These are phyloP conservation scores for Mimosa bimucronata DNA, from an alignment of 306 rosid species.

Conservation along the genomic window DNA sequence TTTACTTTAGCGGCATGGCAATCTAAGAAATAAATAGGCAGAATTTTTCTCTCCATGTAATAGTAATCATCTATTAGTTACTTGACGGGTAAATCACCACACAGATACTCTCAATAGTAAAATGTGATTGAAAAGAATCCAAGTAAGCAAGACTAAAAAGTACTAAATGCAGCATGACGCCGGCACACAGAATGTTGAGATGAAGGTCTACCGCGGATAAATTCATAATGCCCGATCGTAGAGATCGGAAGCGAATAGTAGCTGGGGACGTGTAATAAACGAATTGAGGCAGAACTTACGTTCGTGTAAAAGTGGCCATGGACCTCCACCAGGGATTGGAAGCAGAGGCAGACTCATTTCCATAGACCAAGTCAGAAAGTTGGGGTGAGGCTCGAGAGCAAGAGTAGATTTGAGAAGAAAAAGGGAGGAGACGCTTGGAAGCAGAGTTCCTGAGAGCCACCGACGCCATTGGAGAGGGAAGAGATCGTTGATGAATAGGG, in stretches of 20 bases:
- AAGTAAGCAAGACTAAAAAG: neutral
- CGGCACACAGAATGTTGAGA: neutral
- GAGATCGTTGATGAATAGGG: neutral
- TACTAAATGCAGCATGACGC: neutral
- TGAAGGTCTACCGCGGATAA: neutral
- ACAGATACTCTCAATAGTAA: neutral
- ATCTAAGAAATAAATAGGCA: neutral
- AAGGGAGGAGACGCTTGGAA: conserved; percentile 60
- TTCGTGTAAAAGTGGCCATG: conserved; percentile 78
- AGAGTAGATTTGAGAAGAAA: conserved; percentile 62
- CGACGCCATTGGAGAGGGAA: conserved; percentile 62
- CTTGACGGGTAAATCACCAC: neutral
- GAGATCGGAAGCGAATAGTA: neutral
- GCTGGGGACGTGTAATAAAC: neutral
- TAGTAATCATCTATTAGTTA: neutral
- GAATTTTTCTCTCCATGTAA: neutral
- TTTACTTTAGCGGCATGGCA: neutral
- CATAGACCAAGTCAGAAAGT: conserved; percentile 32
- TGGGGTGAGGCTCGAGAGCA: conserved; percentile 57
- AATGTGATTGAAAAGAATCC: neutral
- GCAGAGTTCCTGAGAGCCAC: conserved; percentile 59
- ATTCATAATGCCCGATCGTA: neutral
- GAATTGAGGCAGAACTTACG: conserved; percentile 51
- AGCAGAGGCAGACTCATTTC: conserved; percentile 48
- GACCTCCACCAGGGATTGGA: conserved; percentile 67